A percentile compares a stretch with the other conserved stretches of the same genome.
These are phyloP conservation scores for Coniochaeta ligniaria DNA, from an alignment of 2,329 filamentous ascomycete genomes.

Conservation along the genomic window DNA sequence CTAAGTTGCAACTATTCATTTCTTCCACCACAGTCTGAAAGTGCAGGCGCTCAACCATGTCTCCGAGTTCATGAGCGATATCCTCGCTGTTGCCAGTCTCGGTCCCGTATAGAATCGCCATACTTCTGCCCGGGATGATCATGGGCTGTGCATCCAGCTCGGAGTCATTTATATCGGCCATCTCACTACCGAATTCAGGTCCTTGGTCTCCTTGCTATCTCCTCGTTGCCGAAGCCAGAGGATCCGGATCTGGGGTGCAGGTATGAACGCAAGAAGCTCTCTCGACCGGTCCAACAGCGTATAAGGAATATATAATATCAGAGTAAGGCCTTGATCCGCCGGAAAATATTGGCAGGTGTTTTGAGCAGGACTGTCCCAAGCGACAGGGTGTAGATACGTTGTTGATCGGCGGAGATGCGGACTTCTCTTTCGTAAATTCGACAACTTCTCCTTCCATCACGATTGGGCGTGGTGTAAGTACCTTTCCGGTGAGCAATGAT, in stretches of 20 bases:
- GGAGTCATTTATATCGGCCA: background rate
- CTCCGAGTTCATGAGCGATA: slow-evolving; percentile 76
- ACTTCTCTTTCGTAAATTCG: background rate
- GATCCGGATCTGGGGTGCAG: background rate
- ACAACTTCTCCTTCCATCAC: background rate
- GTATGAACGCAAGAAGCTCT: too few species aligned
- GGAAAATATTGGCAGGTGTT: too few species aligned
- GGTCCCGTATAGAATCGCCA: slow-evolving; percentile 81
- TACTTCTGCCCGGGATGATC: slow-evolving; percentile 25
- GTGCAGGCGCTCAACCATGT: slow-evolving; percentile 66
- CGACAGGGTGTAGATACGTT: background rate
- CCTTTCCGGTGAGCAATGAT: background rate
- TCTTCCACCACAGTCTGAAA: slow-evolving; percentile 71
- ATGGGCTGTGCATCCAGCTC: background rate
- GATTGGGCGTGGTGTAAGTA: background rate
- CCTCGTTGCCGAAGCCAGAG: background rate
- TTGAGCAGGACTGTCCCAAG: too few species aligned
- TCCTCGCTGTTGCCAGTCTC: slow-evolving; percentile 95
- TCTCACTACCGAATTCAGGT: background rate
- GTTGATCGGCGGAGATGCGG: background rate
- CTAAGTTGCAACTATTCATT: slow-evolving; percentile 68
- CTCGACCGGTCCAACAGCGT: too few species aligned
- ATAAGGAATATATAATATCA: too few species aligned
- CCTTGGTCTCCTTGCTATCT: background rate
- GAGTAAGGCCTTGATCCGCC: too few species aligned